Conservation (phyloP, 306 rosid genomes). For the Vigna nakashimae region DNA sequence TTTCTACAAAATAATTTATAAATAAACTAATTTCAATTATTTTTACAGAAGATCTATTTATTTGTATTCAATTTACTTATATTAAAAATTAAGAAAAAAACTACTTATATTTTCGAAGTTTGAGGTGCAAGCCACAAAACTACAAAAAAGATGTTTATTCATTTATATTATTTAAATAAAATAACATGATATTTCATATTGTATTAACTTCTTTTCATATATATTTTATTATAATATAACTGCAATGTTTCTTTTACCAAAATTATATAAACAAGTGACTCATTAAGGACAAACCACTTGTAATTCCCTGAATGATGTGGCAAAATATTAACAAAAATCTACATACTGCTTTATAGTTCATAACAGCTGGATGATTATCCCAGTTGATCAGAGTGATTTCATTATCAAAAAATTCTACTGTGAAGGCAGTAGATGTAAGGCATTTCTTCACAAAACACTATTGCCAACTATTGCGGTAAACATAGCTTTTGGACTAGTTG, state of each 20-base stretch:
- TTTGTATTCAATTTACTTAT: too few species aligned
- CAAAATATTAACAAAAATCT: constrained; percentile 12
- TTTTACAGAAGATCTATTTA: too few species aligned
- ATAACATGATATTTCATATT: background rate
- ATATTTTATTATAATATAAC: background rate
- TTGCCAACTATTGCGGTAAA: constrained; percentile 41
- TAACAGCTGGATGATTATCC: constrained; percentile 43
- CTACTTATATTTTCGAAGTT: too few species aligned
- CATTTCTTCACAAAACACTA: background rate
- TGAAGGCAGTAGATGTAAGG: constrained; percentile 7
- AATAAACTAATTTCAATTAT: too few species aligned
- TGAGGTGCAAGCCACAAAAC: too few species aligned
- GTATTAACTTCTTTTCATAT: background rate
- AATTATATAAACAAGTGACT: background rate
- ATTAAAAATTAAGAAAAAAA: too few species aligned
- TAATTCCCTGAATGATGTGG: background rate
- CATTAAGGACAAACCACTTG: constrained; percentile 10
- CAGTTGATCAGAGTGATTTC: constrained; percentile 37
- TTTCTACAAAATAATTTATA: too few species aligned
- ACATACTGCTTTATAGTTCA: constrained; percentile 38
- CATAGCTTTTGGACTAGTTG: constrained; percentile 33
- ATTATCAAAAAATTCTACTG: constrained; percentile 8
- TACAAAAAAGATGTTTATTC: too few species aligned
- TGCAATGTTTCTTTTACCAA: background rate
- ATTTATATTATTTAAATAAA: too few species aligned